phyloP scores from a whole-genome alignment of 495 filamentous ascomycete species.

The Bacidia gigantensis region DNA sequence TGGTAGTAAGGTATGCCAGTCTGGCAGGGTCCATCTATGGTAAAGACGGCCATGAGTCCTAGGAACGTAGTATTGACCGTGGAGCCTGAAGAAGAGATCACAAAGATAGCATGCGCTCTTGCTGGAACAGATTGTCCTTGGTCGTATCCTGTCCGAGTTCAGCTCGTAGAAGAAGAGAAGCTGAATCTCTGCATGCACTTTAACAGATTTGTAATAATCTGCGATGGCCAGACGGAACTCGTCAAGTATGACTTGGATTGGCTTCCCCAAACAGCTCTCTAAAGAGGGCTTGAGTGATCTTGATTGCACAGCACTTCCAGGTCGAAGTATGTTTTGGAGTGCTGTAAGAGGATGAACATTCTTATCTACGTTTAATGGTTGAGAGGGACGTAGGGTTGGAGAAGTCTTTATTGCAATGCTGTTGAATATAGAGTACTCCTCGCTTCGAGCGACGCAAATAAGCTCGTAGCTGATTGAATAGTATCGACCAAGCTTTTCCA shows the following conservation, averaged over 20 bases:
- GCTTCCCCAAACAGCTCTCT: conserved; percentile 13
- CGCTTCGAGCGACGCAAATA: conserved; percentile 18
- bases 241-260: conserved; percentile 11
- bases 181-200: conserved; percentile 31
- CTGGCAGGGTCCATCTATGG: conserved; percentile 15
- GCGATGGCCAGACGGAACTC: conserved; percentile 12
- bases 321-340: conserved; percentile 14
- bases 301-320: conserved; percentile 10
- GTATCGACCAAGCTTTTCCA: conserved; percentile 22
- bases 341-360: conserved; percentile 14
- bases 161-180: conserved; percentile 28
- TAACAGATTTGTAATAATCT: conserved; percentile 15
- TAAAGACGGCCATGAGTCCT: conserved; percentile 16
- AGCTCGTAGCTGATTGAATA: conserved; percentile 17
- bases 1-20: conserved; percentile 10
- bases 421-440: conserved; percentile 13
- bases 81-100: conserved; percentile 18
- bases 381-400: conserved; percentile 11
- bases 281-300: conserved; percentile 13
- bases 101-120: conserved; percentile 28
- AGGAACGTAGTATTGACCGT: conserved; percentile 15
- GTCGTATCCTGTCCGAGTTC: conserved; percentile 14
- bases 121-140: conserved; percentile 23
- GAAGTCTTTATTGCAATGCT: conserved; percentile 16
- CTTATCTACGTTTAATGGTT: conserved; percentile 4